phyloP scores from a whole-genome alignment of 2,329 filamentous ascomycete genomes.

The Cladosporium cucumerinum region DNA sequence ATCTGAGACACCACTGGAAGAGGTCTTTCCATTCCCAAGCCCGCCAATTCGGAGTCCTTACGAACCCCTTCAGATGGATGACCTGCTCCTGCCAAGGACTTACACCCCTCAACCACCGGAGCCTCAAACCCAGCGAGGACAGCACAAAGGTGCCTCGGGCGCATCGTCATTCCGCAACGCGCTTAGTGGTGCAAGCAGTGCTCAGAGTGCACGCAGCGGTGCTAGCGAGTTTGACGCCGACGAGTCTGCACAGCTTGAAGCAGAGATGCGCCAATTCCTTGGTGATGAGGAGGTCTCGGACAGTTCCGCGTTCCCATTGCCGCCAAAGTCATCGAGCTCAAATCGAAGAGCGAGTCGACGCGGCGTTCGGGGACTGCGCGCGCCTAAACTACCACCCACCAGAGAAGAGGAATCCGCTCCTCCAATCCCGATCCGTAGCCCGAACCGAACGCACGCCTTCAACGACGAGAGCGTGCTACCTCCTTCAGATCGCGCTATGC shows the following conservation, averaged over 20 bases:
- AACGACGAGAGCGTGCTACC: constrained; percentile 11
- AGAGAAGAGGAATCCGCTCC: constrained; percentile 20
- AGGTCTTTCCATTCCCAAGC: constrained; percentile 7
- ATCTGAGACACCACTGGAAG: constrained; percentile 16
- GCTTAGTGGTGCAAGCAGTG: background rate
- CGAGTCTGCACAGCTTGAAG: constrained; percentile 9
- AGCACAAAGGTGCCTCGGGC: background rate
- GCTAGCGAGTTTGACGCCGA: constrained; percentile 4
- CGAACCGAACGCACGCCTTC: constrained; percentile 16
- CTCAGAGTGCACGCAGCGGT: background rate
- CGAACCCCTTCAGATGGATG: constrained; percentile 5
- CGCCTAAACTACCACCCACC: constrained; percentile 1
- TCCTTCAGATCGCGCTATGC: background rate
- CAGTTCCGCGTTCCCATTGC: constrained; percentile 12
- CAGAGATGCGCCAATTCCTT: constrained; percentile 12
- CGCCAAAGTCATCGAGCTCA: constrained; percentile 6
- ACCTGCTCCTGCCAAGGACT: constrained; percentile 7
- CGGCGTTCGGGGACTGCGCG: background rate
- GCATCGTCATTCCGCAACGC: background rate
- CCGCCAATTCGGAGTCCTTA: background rate
- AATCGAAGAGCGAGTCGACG: constrained; percentile 5
- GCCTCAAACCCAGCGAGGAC: background rate
- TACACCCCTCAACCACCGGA: constrained; percentile 11
- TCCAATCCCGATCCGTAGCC: constrained; percentile 22
- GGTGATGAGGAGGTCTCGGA: background rate